Conservation (phyloP, 2,329 filamentous ascomycete species). For the Fusarium sp. region DNA sequence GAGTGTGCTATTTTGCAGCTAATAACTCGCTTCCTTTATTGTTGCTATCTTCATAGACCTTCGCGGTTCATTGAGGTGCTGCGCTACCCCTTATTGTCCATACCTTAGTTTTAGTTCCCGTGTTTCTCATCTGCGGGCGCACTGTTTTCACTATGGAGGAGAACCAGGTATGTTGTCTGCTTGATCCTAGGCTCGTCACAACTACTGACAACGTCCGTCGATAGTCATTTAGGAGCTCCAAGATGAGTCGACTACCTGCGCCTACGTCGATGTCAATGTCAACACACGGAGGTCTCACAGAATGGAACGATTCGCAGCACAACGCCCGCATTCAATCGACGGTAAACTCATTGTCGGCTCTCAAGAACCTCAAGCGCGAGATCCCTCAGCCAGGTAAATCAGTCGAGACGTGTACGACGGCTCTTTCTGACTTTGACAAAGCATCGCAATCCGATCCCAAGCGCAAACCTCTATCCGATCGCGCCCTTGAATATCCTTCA, state of each 20-base stretch:
- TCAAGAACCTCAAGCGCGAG: constrained; percentile 65
- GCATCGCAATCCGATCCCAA: constrained; percentile 70
- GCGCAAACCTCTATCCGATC: constrained; percentile 69
- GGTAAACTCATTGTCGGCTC: constrained; percentile 56
- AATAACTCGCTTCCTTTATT: constrained; percentile 6
- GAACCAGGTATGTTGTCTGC: constrained; percentile 47
- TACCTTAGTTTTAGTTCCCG: constrained; percentile 49
- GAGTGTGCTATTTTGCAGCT: constrained; percentile 25
- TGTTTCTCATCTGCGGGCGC: constrained; percentile 43
- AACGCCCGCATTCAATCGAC: constrained; percentile 65
- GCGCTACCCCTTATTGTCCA: constrained; percentile 55
- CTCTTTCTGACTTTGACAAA: constrained; percentile 50
- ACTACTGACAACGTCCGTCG: constrained; percentile 17
- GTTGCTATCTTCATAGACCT: constrained; percentile 42
- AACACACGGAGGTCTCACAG: constrained; percentile 59
- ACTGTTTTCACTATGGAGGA: constrained; percentile 53
- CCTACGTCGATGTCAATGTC: constrained; percentile 45
- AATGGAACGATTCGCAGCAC: constrained; percentile 72
- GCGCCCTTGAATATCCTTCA: constrained; percentile 64
- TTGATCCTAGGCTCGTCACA: neutral
- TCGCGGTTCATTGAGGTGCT: constrained; percentile 47
- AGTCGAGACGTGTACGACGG: neutral
- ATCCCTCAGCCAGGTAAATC: constrained; percentile 59
- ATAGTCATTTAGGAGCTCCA: constrained; percentile 51
- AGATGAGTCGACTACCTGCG: constrained; percentile 52